phyloP scores from a whole-genome alignment of 257 asterid genomes.

The Solanum boliviense region DNA sequence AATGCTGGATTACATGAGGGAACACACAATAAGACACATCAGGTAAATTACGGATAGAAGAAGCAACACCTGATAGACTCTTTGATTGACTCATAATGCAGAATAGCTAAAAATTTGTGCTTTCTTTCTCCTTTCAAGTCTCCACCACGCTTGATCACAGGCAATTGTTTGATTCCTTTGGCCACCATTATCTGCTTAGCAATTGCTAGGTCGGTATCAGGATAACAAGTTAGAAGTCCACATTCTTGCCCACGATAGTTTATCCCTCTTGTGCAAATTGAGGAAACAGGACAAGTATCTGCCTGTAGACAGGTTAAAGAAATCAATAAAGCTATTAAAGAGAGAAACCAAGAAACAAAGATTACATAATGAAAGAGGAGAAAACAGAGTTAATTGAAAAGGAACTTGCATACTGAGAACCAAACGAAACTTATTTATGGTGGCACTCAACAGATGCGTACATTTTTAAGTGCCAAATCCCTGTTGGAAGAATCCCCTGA shows the following conservation, averaged over 20 bases:
- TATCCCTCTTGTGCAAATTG: slow-evolving; percentile 75
- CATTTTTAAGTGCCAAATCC: slow-evolving; percentile 33
- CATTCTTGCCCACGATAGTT: slow-evolving; percentile 61
- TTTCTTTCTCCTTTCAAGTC: slow-evolving; percentile 49
- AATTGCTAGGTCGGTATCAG: slow-evolving; percentile 75
- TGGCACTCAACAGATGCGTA: slow-evolving; percentile 18
- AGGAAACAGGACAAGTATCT: slow-evolving; percentile 45
- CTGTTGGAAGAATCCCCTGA: slow-evolving; percentile 34
- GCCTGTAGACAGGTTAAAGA: slow-evolving; percentile 31
- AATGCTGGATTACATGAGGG: neutral
- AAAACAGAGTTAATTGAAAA: neutral
- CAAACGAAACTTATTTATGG: neutral
- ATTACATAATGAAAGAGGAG: neutral
- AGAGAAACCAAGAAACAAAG: neutral
- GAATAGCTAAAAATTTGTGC: slow-evolving; percentile 47
- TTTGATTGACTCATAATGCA: slow-evolving; percentile 73
- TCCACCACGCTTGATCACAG: slow-evolving; percentile 64
- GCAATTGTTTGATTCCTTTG: slow-evolving; percentile 85
- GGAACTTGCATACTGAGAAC: neutral
- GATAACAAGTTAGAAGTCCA: slow-evolving; percentile 74
- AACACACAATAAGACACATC: neutral
- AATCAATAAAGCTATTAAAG: neutral
- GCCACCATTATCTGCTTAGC: slow-evolving; percentile 98
- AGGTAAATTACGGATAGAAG: neutral
- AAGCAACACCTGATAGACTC: slow-evolving; percentile 51